Percentiles rank a stretch among this genome's conserved stretches.
These are phyloP conservation scores for Paspalum vaginatum DNA, from an alignment of 176 grass and related monocot genomes.

Conservation along the genomic window DNA sequence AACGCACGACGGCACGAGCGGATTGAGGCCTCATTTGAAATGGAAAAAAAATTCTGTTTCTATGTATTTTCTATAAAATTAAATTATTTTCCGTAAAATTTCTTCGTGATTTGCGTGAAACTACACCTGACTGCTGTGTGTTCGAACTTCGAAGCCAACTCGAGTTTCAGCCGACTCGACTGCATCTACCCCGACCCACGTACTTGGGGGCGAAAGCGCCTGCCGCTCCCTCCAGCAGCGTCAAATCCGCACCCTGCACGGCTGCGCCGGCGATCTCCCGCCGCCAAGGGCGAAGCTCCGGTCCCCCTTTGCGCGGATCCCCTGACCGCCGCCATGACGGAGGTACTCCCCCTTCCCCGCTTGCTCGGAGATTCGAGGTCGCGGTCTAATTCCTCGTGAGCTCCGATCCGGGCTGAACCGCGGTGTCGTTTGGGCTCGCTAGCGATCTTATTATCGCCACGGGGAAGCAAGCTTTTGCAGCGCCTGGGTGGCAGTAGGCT, in stretches of 20 bases:
- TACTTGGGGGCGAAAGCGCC: not conserved
- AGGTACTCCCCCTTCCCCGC: conserved; percentile 32
- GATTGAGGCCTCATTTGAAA: no score
- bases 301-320: not conserved
- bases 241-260: not conserved
- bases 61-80: no score
- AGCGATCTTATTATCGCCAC: not conserved
- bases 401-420: not conserved
- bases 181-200: no score
- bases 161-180: no score
- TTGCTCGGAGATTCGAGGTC: not conserved
- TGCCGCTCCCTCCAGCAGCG: not conserved
- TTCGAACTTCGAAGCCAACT: no score
- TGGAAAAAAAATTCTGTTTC: no score
- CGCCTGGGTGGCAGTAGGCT: not conserved
- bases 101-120: no score
- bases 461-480: not conserved
- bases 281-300: not conserved
- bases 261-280: conserved; percentile 32
- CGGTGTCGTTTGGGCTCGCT: not conserved
- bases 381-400: not conserved
- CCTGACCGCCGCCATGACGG: conserved; percentile 46
- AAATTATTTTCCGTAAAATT: no score
- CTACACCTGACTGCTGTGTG: no score
- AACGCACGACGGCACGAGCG: no score